Base-by-base conservation (phyloP, 768 basidiomycete species). In the Favolaschia claudopus region DNA sequence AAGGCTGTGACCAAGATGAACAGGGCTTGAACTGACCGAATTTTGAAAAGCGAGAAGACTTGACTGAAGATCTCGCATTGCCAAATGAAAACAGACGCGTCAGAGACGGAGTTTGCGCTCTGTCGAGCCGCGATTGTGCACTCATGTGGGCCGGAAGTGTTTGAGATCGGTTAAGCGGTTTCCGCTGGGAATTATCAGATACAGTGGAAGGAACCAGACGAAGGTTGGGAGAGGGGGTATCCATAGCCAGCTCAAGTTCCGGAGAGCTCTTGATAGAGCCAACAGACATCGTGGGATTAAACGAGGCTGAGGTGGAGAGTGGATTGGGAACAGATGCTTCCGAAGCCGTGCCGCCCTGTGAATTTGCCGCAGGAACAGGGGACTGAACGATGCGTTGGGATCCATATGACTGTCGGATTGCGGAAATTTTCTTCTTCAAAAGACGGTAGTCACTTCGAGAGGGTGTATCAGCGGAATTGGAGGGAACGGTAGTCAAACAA, bases 381-480 rank as follows among this genome's bases (percentile, higher is more conserved):
- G 68, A 69, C 1, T 65, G 59, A 12, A 38, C 38, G 10, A 68
- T 33, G 15, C 67, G 71, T 40, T 76, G 69, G 51, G 75, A 73
- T 0, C 71, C 72, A 53, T 73, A 75, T 31, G 49, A 39, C 14
- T 39, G 48, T n/a, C 81, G 81, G 52, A 92, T 85, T 2, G 80
- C 79, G 14, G 77, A 76, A 22, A 93, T 87, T 14, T 80, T 78
- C 61, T 84, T 88, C 72, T 92, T 92, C 15, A 93, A 82, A 9
- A 80, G 84, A 2, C 82, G 82, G 66, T 93, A 93, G 69, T 93
- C 85, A 69, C 91, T 93, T n/a, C n/a, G n/a, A n/a, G n/a, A n/a
- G n/a, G n/a, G n/a, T n/a, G n/a, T n/a, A n/a, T n/a, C n/a, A n/a
- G n/a, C n/a, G n/a, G n/a, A n/a, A n/a, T n/a, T n/a, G n/a, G n/a